Evolutionary conservation across 352 stramenopile species (phyloP), one percentile per base, ranked within the genome.

Genomic region (Phytopythium sindhum): DNA sequence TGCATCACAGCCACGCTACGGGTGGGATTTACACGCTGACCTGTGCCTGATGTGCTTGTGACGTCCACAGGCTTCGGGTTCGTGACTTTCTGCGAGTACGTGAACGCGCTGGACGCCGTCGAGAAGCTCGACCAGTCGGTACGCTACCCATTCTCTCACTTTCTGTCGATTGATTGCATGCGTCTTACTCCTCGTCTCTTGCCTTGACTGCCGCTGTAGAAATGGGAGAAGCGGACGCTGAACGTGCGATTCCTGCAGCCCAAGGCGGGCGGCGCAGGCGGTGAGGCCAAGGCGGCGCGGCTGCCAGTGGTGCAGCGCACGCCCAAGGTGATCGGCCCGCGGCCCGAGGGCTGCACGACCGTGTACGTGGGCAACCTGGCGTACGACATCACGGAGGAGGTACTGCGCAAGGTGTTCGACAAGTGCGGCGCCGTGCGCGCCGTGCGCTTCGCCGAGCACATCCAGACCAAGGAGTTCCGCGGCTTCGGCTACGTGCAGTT

Each of bases 291-390:
- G 23, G 41, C 47, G 4, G 59, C 33, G 44, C 64, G 28, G 4
- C 31, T 51, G 26, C 58, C 55, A 11, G 39, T 63, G 4, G 61
- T 57, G 15, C 60, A 24, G 42, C 64, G 48, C 21, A 42, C 50
- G 1, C 64, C 66, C 8, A 89, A 91, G 58, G 75, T 84, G 24
- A 74, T 92, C 58, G 82, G 81, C 0, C 83, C 80, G 4, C 75
- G 81, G 45, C 94, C 94, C 0, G 74, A 93, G 53, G 81, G 80
- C 14, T 99, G 97, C 72, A 88, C 78, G 31, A 98, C 86, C 17
- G 68, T 99, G 14, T 98, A 98, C 76, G 93, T 98, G 4, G 90
- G 94, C 47, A 99, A 99, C 74, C 71, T 99, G 63, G 90, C 96
- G 2, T 99, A 99, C 72, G 81, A 95, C 44, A 96, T 93, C 68